Evolutionary conservation across 306 rosid species (phyloP), one percentile per base, ranked within the genome.

Genomic region (Ormosia semicastrata): DNA sequence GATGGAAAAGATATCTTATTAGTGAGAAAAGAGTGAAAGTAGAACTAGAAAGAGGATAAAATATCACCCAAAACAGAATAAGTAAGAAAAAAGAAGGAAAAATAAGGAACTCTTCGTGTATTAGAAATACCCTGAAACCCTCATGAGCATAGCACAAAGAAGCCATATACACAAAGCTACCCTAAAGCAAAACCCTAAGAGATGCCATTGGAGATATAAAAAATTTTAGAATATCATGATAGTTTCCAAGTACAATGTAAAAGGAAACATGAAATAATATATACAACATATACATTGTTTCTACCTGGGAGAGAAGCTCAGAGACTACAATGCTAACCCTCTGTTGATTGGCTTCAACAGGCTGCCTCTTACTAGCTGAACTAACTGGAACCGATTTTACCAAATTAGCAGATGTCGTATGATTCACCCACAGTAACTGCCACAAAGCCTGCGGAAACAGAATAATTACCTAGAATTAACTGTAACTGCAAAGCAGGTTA

Each of bases 391-490:
- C 71, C 72, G 83, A 78, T 85, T 88, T 95, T 44, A 43, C 66
- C 34, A 86, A 87, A 88, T 81, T 86, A 86, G 86, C 7, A 49
- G 92, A 78, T 49, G 92, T 54, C 24, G 82, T 79, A 74, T 90
- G 99, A 85, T 88, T 93, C 84, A 89, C 89, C 98, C 98, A 93
- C 71, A 95, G 89, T 81, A 95, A 93, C 89, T 93, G 98, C 99
- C 99, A 95, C 15, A 95, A 86, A 74, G 94, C 97, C 99, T 95
- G 92, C 89, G 89, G 75, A 84, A 86, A 81, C 33, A 59, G 59
- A 13, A 66, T 58, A 66, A 60, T 41, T 77, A 14, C 59, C 58
- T 7, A 46, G 59, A 71, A 75, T 66, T 75, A 83, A 65, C 58
- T 32, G 57, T 15, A 47, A 65, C 66, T 11, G 47, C 47, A 75